Base-by-base conservation (phyloP, 2,329 filamentous ascomycete genomes). In the Botrytis squamosa region DNA sequence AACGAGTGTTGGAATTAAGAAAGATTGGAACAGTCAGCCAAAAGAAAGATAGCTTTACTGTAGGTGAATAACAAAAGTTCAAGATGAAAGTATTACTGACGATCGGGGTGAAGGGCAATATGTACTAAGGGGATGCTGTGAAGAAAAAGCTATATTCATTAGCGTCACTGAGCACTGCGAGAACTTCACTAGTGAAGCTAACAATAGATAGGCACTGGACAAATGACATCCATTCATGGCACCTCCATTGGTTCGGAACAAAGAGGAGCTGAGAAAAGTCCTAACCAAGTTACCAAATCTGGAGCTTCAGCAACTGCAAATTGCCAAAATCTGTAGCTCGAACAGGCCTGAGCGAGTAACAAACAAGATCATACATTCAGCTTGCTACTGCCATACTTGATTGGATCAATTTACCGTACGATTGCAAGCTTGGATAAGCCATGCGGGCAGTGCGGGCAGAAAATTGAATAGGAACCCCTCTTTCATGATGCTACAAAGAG, bases 291-390 rank as follows among this genome's bases (percentile, higher is more conserved):
- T 68, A n/a, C 49, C 55, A 38, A 68, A 29, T 68, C 20, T 57
- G 25, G 66, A 57, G 69, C 57, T 71, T 71, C 18, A 52, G 42
- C 69, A 42, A 64, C 22, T n/a, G 33, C 59, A 44, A 33, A 33
- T 49, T 38, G 38, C 42, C 49, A 68, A 52, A 57, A 33, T 57
- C 12, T 57, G 49, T 42, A 38, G 49, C 25, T 68, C 66, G 49
- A 42, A 52, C 38, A 16, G 49, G 36, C 49, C 36, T 68, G 66
- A 57, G 66, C 49, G 49, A 68, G 49, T 42, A 42, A 38, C 9
- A 68, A 57, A 42, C 36, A 42, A 57, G 36, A 42, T 16, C 49
- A 57, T 22, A 8, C 33, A 67, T 57, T 12, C 55, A 68, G 66
- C 38, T 57, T 57, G 49, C 65, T 49, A n/a, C 66, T 42, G 18